phyloP scores from a whole-genome alignment of 108 stramenopile genomes.

The Nannochloropsis oceanica region DNA sequence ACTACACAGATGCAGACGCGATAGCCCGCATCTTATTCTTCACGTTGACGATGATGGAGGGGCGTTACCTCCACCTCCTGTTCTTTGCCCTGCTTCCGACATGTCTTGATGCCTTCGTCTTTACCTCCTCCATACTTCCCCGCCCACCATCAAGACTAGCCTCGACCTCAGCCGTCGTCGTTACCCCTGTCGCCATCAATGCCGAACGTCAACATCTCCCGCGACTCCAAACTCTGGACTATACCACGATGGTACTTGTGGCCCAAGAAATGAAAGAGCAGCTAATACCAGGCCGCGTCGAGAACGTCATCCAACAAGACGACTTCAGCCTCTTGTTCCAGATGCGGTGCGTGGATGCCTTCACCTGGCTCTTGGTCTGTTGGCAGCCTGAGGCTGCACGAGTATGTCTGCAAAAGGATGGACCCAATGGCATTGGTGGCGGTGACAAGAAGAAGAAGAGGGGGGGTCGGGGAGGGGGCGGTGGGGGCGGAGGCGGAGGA shows the following conservation, averaged over 20 bases:
- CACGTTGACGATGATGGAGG: no score
- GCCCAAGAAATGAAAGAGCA: neutral
- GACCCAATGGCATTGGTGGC: neutral
- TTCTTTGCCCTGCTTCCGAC: neutral
- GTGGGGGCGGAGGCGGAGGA: neutral
- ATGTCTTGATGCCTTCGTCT: neutral
- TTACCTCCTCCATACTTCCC: no score
- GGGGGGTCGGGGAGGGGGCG: neutral
- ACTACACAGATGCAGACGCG: no score
- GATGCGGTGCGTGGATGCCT: neutral
- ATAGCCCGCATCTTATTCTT: no score
- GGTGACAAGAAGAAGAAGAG: neutral
- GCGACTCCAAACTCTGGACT: neutral
- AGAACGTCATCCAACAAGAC: neutral
- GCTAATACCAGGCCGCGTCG: neutral
- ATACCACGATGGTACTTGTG: neutral
- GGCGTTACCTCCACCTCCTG: no score
- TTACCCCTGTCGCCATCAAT: no score
- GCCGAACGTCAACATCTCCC: neutral
- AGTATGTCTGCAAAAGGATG: neutral
- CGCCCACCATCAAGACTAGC: no score
- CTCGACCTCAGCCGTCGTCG: no score
- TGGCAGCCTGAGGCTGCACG: neutral
- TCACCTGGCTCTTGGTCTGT: neutral
- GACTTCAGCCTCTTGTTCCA: neutral